phyloP scores from a whole-genome alignment of 768 basidiomycete genomes.

The Kwoniella bestiolae region DNA sequence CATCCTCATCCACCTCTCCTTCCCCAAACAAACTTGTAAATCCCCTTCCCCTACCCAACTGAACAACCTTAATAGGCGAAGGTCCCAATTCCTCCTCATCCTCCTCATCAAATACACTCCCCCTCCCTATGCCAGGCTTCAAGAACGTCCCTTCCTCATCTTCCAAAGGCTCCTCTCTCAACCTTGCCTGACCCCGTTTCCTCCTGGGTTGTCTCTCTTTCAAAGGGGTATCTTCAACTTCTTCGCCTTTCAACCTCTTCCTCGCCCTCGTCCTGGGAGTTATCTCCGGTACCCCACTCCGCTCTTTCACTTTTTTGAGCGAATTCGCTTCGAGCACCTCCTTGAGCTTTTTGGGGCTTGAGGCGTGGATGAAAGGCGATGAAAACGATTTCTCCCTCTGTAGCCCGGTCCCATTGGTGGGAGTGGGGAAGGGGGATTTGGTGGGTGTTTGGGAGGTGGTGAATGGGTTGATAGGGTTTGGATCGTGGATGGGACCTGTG shows the following conservation, averaged over 20 bases:
- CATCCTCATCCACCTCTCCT: background rate
- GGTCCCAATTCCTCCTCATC: slow-evolving; percentile 46
- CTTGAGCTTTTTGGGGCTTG: slow-evolving; percentile 42
- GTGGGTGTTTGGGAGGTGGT: slow-evolving; percentile 14
- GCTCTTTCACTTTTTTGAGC: slow-evolving; percentile 33
- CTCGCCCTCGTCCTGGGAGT: slow-evolving; percentile 49
- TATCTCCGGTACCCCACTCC: slow-evolving; percentile 16
- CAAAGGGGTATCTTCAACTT: slow-evolving; percentile 46
- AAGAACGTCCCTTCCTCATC: slow-evolving; percentile 1
- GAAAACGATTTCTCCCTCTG: slow-evolving; percentile 14
- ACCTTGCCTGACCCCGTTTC: slow-evolving; percentile 7
- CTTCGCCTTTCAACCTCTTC: slow-evolving; percentile 44
- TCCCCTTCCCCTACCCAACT: slow-evolving; percentile 5
- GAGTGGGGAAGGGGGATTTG: slow-evolving; percentile 8
- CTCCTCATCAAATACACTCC: slow-evolving; percentile 2
- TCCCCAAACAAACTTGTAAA: slow-evolving; percentile 37
- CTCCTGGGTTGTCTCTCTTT: slow-evolving; percentile 32
- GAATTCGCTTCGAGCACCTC: slow-evolving; percentile 43
- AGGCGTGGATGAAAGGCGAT: slow-evolving; percentile 49
- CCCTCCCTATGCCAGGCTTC: background rate
- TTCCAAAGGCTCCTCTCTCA: slow-evolving; percentile 2
- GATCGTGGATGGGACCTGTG: slow-evolving; percentile 45
- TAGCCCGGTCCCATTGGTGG: background rate
- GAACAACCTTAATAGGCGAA: slow-evolving; percentile 38
- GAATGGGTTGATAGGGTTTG: slow-evolving; percentile 48